phyloP scores from a whole-genome alignment of 2,329 filamentous ascomycete genomes.

The Diaporthe citri region DNA sequence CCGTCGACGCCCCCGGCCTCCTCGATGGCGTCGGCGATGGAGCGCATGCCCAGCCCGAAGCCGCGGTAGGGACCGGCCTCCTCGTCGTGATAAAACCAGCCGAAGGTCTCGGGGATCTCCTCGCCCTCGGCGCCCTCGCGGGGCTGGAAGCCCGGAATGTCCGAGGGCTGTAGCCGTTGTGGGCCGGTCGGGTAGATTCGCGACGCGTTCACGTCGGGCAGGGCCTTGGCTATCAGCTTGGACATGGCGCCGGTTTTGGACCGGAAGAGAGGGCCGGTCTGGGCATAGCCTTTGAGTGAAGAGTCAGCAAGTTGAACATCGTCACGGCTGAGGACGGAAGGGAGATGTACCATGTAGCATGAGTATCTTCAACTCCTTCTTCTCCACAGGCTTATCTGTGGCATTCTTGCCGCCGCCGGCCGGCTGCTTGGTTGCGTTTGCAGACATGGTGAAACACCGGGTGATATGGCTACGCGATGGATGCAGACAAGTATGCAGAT shows the following conservation, averaged over 20 bases:
- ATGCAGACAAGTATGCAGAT: neutral
- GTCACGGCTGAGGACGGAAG: neutral
- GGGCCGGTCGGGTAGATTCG: conserved; percentile 38
- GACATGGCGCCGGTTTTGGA: conserved; percentile 37
- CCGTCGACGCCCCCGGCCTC: conserved; percentile 80
- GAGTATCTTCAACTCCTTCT: conserved; percentile 35
- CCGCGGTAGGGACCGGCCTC: conserved; percentile 56
- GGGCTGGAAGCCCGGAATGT: conserved; percentile 36
- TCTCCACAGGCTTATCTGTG: conserved; percentile 20
- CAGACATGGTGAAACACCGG: conserved; percentile 8
- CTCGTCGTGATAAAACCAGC: conserved; percentile 37
- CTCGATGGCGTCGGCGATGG: conserved; percentile 55
- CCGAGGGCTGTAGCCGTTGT: conserved; percentile 31
- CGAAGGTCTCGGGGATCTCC: conserved; percentile 26
- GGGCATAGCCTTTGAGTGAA: conserved; percentile 30
- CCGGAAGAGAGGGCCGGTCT: conserved; percentile 32
- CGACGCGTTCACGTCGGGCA: conserved; percentile 30
- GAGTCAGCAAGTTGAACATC: neutral
- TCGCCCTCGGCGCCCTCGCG: conserved; percentile 14
- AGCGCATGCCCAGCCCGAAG: conserved; percentile 72
- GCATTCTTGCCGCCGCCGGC: neutral
- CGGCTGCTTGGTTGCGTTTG: conserved; percentile 2
- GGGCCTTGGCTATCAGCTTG: conserved; percentile 35
- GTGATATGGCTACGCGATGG: neutral
- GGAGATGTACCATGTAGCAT: conserved; percentile 33